Base-by-base conservation (phyloP, 306 rosid genomes). In the Fragaria iinumae region DNA sequence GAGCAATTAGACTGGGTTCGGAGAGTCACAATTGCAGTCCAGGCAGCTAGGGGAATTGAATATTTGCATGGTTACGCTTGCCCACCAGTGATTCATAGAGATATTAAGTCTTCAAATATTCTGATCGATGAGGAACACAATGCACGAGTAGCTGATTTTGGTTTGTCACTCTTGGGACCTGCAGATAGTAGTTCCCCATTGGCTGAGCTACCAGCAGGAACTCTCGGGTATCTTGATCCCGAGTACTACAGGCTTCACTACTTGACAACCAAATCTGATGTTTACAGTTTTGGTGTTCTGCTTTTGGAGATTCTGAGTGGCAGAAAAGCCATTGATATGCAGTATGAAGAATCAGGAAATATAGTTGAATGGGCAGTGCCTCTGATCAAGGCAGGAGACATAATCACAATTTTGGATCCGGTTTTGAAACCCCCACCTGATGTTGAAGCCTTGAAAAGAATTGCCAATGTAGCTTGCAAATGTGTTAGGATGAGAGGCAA, bases 341-440 rank as follows among this genome's bases (percentile, higher is more conserved):
- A 95, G 78, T 93, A 82, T 50, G 97, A 92, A 79, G 92, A 89
- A 77, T 93, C 91, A 65, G 78, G 72, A 71, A 95, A 95, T 65
- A 90, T 95, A 70, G 98, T 95, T 50, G 96, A 95, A 82, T 95
- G 97, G 98, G 97, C 97, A 29, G 98, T 89, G 72, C 98, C 98
- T 17, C 62, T 92, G 71, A 89, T 95, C 72, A 90, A 87, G 62
- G 79, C 96, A 8, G 96, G 96, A 41, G 96, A 90, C 32, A 80
- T 89, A 48, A 66, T 79, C 0, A 53, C 88, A 8, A 84, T 92
- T 21, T 71, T 90, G 63, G 98, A 95, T 70, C 98, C 93, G 0
- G 88, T 74, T 77, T 49, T 90, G 56, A 94, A 91, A 77, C 88
- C 69, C 25, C 97, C 98, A n/a, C 3, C 89, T 39, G 92, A 92